Base-by-base conservation (phyloP, 768 basidiomycete genomes). In the Cytidiella melzeri region DNA sequence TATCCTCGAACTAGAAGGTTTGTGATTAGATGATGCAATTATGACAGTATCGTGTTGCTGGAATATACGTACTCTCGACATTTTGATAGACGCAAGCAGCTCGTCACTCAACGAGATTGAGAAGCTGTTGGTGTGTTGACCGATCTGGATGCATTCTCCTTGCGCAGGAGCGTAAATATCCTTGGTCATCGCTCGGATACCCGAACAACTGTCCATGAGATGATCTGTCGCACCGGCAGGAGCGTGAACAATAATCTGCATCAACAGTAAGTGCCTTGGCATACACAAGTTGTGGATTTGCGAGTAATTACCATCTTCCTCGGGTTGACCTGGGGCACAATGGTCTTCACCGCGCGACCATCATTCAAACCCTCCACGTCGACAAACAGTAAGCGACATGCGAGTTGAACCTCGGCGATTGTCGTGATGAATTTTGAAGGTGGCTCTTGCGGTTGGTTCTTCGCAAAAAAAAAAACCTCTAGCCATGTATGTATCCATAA, bases 341-440 rank as follows among this genome's bases (percentile, higher is more conserved):
- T 96, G 0, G 89, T 93, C 67, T 97, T 97, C 52, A 96, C 84
- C 1, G 96, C 93, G 52, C 95, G 88, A 1, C 95, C 95, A 59
- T 99, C 96, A 58, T 94, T 94, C 46, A 95, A 69, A 25, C 96
- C 96, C 61, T 98, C 96, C 80, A 98, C 83, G 61, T 99, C 95
- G 41, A 98, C 82, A 59, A 89, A 98, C 41, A 93, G 78, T 24
- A 98, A 68, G 4, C 87, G 81, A 58, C 95, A 96, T 25, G 87
- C 81, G 27, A 98, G 62, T 50, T 92, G 84, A 21, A 97, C 78
- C 50, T 86, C 83, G 5, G 87, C 72, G 21, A 80, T 74, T 38
- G 84, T 83, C 1, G 82, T 77, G 41, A 96, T 75, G 57, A 83
- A 98, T 65, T 97, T 98, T 28, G 87, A 94, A 13, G 96, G 96